These are phyloP conservation scores for Trichophyton benhamiae DNA, from an alignment of 2,329 filamentous ascomycete species.

Conservation along the genomic window DNA sequence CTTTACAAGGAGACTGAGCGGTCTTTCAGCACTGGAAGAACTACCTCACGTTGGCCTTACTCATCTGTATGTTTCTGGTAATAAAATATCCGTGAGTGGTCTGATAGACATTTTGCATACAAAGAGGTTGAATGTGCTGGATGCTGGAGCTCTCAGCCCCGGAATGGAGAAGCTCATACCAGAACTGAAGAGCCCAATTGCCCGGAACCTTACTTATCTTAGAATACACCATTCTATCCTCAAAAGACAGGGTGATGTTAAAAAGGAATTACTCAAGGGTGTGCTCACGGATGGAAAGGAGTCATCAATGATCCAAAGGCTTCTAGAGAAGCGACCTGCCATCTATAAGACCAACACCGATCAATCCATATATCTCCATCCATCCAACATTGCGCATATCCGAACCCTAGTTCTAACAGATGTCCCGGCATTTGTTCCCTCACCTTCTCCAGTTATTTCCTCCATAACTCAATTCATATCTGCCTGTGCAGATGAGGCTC, in stretches of 20 bases:
- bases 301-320: constrained; percentile 22
- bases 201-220: constrained; percentile 41
- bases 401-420: constrained; percentile 46
- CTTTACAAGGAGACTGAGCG: constrained; percentile 39
- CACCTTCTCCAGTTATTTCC: constrained; percentile 31
- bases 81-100: constrained; percentile 44
- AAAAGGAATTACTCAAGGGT: background rate
- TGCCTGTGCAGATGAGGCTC: constrained; percentile 44
- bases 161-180: constrained; percentile 45
- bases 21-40: constrained; percentile 44
- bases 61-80: constrained; percentile 47
- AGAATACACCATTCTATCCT: constrained; percentile 42
- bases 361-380: constrained; percentile 36
- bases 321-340: constrained; percentile 29
- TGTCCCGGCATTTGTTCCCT: constrained; percentile 37
- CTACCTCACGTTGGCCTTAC: constrained; percentile 44
- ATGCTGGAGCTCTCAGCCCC: constrained; percentile 42
- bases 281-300: background rate
- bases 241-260: constrained; percentile 31
- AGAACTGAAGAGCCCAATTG: constrained; percentile 36
- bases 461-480: constrained; percentile 44
- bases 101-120: constrained; percentile 42
- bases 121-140: constrained; percentile 42
- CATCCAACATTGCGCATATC: constrained; percentile 43
- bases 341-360: constrained; percentile 18